phyloP scores from a whole-genome alignment of 306 rosid species.

The Vigna unguiculata region DNA sequence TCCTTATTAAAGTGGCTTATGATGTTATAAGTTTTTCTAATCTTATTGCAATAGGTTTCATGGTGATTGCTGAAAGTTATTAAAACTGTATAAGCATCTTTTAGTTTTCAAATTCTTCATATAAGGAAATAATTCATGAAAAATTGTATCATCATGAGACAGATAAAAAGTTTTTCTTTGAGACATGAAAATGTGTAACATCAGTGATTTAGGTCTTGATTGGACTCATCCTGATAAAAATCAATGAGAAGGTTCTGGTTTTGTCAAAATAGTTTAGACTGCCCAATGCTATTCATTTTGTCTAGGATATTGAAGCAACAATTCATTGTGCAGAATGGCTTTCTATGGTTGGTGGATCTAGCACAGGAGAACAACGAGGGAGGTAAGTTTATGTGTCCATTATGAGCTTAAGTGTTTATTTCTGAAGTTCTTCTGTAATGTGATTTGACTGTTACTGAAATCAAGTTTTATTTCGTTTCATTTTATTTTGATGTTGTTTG shows the following conservation, averaged over 20 bases:
- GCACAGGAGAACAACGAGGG: conserved; percentile 85
- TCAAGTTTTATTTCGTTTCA: conserved; percentile 5
- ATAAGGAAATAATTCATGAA: too few relatives aligned
- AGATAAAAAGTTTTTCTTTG: too few relatives aligned
- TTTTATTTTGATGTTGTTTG: conserved; percentile 26
- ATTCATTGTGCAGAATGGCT: conserved; percentile 99
- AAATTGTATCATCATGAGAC: too few relatives aligned
- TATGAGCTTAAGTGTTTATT: conserved; percentile 19
- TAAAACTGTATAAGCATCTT: neutral
- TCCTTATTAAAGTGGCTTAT: too few relatives aligned
- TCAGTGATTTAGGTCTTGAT: too few relatives aligned
- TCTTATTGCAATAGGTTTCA: neutral
- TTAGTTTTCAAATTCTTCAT: too few relatives aligned
- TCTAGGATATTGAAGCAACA: conserved; percentile 97
- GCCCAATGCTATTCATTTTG: conserved; percentile 51
- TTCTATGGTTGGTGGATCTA: conserved; percentile 96
- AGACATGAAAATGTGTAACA: too few relatives aligned
- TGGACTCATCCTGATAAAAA: too few relatives aligned
- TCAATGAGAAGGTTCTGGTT: conserved; percentile 23
- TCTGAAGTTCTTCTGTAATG: conserved; percentile 14
- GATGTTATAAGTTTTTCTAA: neutral
- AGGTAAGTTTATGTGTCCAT: conserved; percentile 59
- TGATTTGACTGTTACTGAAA: conserved; percentile 16
- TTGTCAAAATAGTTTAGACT: conserved; percentile 53
- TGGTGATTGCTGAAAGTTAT: neutral